These are phyloP conservation scores for Farysia itapuensis DNA, from an alignment of 1,284 basidiomycete genomes.

Conservation along the genomic window DNA sequence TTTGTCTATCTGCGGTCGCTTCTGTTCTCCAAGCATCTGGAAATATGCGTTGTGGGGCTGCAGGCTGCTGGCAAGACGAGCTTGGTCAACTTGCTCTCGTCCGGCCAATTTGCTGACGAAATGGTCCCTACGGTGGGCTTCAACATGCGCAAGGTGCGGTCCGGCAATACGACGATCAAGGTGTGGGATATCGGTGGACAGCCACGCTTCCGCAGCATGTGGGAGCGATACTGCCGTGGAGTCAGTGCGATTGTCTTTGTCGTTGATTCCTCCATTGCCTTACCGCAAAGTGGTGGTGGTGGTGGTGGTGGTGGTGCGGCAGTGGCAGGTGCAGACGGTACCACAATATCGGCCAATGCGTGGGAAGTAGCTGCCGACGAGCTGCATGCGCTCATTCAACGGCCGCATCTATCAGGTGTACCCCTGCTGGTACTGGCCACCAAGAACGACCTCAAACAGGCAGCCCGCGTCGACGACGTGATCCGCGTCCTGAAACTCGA, in stretches of 20 bases:
- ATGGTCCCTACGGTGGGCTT: conserved; percentile 92
- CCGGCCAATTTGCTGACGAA: conserved; percentile 79
- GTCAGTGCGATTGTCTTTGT: conserved; percentile 90
- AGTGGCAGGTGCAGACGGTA: background rate
- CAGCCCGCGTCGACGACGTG: conserved; percentile 80
- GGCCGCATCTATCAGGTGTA: conserved; percentile 74
- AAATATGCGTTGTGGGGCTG: conserved; percentile 88
- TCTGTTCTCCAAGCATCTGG: conserved; percentile 86
- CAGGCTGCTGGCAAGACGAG: conserved; percentile 95
- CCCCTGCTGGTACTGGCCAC: conserved; percentile 92
- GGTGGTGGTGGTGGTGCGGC: background rate
- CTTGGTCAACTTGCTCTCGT: conserved; percentile 82
- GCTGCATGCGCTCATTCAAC: conserved; percentile 78
- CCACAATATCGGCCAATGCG: background rate
- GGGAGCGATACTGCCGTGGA: conserved; percentile 93
- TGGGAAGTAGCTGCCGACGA: conserved; percentile 76
- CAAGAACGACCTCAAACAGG: conserved; percentile 85
- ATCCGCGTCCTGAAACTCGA: conserved; percentile 72
- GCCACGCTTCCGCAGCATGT: conserved; percentile 80
- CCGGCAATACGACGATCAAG: conserved; percentile 86
- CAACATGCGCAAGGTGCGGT: conserved; percentile 75
- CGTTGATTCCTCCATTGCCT: conserved; percentile 22
- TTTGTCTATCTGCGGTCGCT: conserved; percentile 62
- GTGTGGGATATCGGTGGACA: conserved; percentile 95
- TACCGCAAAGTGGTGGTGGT: conserved; percentile 14